Conservation (phyloP, 306 rosid genomes). For the Quillaja saponaria region DNA sequence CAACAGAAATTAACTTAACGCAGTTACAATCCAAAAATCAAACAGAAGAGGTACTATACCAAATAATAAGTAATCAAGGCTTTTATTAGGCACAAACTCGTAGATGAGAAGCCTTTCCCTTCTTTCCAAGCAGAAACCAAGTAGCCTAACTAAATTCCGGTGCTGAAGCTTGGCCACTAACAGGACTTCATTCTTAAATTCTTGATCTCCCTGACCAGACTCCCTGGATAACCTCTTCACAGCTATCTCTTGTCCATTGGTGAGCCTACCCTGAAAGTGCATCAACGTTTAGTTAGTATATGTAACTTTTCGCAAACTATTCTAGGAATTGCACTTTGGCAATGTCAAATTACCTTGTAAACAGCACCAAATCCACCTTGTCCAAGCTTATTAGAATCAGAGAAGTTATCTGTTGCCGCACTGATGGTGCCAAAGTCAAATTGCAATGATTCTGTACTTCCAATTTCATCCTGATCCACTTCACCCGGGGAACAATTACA, state of each 20-base stretch:
- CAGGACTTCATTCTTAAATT: slow-evolving; percentile 52
- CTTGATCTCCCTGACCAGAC: slow-evolving; percentile 50
- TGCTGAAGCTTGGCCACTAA: slow-evolving; percentile 56
- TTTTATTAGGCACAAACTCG: slow-evolving; percentile 50
- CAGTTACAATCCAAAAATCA: neutral
- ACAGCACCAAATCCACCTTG: slow-evolving; percentile 64
- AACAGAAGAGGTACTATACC: slow-evolving; percentile 34
- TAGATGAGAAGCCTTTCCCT: slow-evolving; percentile 49
- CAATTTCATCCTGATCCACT: slow-evolving; percentile 16
- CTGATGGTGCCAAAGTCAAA: slow-evolving; percentile 35
- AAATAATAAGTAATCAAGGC: slow-evolving; percentile 51
- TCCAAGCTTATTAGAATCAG: slow-evolving; percentile 52
- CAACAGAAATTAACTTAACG: neutral
- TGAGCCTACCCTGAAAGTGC: slow-evolving; percentile 37
- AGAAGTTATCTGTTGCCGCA: slow-evolving; percentile 44
- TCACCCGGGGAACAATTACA: neutral
- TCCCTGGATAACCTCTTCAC: slow-evolving; percentile 46
- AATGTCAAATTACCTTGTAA: slow-evolving; percentile 42
- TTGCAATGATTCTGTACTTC: slow-evolving; percentile 23
- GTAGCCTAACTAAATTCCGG: slow-evolving; percentile 50
- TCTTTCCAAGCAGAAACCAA: slow-evolving; percentile 52
- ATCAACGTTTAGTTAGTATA: neutral
- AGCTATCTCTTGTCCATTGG: slow-evolving; percentile 35
- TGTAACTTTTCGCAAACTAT: neutral
- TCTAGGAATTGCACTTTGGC: neutral